phyloP scores from a whole-genome alignment of 495 filamentous ascomycete genomes.

The Chlorociboria aeruginascens region DNA sequence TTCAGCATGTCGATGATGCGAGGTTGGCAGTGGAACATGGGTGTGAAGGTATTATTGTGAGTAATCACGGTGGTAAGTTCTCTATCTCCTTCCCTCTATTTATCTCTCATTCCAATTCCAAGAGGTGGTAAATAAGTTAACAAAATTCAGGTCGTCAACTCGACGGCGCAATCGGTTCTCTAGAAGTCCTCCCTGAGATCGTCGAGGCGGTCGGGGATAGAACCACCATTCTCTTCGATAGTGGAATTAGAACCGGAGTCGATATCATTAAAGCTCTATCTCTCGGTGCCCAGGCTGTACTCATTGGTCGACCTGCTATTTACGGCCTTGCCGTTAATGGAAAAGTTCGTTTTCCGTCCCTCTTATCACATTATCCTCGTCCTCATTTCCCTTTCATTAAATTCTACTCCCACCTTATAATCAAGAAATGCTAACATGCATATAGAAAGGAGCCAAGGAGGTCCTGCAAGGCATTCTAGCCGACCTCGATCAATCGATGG shows the following conservation, averaged over 20 bases:
- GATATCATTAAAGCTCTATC: slow-evolving; percentile 84
- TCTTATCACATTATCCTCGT: not conserved
- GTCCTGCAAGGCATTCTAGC: slow-evolving; percentile 45
- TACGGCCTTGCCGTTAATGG: slow-evolving; percentile 41
- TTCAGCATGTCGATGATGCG: slow-evolving; percentile 91
- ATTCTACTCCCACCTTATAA: not conserved
- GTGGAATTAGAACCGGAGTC: slow-evolving; percentile 75
- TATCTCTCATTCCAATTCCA: slow-evolving; percentile 42
- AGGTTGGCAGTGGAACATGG: slow-evolving; percentile 68
- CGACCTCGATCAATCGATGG: slow-evolving; percentile 50
- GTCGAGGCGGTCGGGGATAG: slow-evolving; percentile 76
- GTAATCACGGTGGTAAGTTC: slow-evolving; percentile 66
- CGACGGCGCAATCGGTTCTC: slow-evolving; percentile 72
- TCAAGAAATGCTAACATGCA: not conserved
- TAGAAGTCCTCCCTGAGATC: slow-evolving; percentile 88
- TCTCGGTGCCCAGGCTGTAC: slow-evolving; percentile 38
- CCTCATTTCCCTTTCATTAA: not conserved
- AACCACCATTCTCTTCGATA: slow-evolving; percentile 83
- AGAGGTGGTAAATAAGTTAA: slow-evolving; percentile 29
- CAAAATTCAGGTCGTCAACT: slow-evolving; percentile 61
- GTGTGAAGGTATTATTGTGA: slow-evolving; percentile 86
- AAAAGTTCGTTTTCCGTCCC: slow-evolving; percentile 14
- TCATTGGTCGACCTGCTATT: slow-evolving; percentile 38
- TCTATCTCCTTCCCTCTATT: slow-evolving; percentile 46
- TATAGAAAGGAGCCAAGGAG: slow-evolving; percentile 38